phyloP scores from a whole-genome alignment of 495 filamentous ascomycete species.

The Collariella sp. region DNA sequence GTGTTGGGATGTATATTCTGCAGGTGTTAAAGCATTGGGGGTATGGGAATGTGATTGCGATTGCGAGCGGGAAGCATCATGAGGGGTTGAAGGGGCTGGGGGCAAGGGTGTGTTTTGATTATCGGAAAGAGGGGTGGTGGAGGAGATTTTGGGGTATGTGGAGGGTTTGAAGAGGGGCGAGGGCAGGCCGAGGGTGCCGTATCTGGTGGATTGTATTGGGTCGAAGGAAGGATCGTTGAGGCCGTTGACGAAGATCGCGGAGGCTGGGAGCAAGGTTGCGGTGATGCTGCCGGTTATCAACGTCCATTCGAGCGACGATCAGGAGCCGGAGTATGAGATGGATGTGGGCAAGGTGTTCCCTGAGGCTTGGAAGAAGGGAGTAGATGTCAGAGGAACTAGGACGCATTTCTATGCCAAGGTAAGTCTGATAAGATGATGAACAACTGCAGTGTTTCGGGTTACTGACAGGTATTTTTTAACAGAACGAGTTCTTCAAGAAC shows the following conservation, averaged over 20 bases:
- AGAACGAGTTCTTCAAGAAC: slow-evolving; percentile 44
- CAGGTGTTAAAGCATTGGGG: slow-evolving; percentile 45
- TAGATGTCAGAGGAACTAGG: slow-evolving; percentile 41
- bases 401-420: slow-evolving; percentile 42
- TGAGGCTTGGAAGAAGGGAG: slow-evolving; percentile 39
- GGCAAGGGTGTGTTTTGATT: slow-evolving; percentile 41
- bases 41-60: slow-evolving; percentile 40
- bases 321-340: slow-evolving; percentile 38
- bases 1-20: slow-evolving; percentile 42
- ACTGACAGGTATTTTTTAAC: background rate
- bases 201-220: slow-evolving; percentile 48
- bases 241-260: slow-evolving; percentile 37
- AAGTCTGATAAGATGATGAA: slow-evolving; percentile 2
- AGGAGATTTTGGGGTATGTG: slow-evolving; percentile 25
- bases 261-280: slow-evolving; percentile 38
- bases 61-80: slow-evolving; percentile 39
- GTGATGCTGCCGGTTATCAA: slow-evolving; percentile 46
- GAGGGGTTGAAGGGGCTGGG: slow-evolving; percentile 32
- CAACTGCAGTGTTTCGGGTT: background rate
- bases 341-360: slow-evolving; percentile 24
- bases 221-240: slow-evolving; percentile 32
- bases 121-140: slow-evolving; percentile 31
- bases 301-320: slow-evolving; percentile 29
- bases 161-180: background rate
- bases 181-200: slow-evolving; percentile 24